Percentiles rank a stretch among this genome's conserved stretches.
These are phyloP conservation scores for Nasturtium officinale DNA, from an alignment of 345 rosid species.

Conservation along the genomic window DNA sequence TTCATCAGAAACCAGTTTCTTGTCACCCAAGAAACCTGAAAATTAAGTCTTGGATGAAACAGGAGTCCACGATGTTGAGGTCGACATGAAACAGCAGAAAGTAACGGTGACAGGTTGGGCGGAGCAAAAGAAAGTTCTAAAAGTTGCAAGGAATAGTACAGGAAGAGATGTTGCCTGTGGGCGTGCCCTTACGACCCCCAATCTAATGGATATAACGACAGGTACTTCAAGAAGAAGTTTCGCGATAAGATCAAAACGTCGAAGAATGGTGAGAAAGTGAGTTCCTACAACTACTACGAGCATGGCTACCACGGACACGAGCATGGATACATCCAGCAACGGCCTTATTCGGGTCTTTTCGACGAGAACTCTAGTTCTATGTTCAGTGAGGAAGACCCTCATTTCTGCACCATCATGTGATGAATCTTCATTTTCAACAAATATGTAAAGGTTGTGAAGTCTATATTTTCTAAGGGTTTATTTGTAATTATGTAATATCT, in stretches of 20 bases:
- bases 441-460: not conserved
- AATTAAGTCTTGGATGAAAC: constrained; percentile 16
- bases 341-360: constrained; percentile 45
- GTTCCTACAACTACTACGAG: constrained; percentile 56
- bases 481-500: not conserved
- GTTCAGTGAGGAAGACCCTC: constrained; percentile 80
- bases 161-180: constrained; percentile 74
- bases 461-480: not conserved
- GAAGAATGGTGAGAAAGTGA: constrained; percentile 37
- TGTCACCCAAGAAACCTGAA: constrained; percentile 22
- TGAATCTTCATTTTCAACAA: constrained; percentile 3
- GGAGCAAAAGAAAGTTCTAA: constrained; percentile 63
- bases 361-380: constrained; percentile 49
- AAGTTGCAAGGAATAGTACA: constrained; percentile 54
- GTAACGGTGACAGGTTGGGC: constrained; percentile 80
- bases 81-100: constrained; percentile 65
- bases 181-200: constrained; percentile 62
- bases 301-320: constrained; percentile 54
- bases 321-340: constrained; percentile 50
- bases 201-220: constrained; percentile 42
- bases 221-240: constrained; percentile 26
- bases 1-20: constrained; percentile 9
- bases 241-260: not conserved
- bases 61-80: constrained; percentile 70
- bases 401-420: constrained; percentile 73